Base-by-base conservation (phyloP, 2,329 filamentous ascomycete species). In the Cercospora sp. region DNA sequence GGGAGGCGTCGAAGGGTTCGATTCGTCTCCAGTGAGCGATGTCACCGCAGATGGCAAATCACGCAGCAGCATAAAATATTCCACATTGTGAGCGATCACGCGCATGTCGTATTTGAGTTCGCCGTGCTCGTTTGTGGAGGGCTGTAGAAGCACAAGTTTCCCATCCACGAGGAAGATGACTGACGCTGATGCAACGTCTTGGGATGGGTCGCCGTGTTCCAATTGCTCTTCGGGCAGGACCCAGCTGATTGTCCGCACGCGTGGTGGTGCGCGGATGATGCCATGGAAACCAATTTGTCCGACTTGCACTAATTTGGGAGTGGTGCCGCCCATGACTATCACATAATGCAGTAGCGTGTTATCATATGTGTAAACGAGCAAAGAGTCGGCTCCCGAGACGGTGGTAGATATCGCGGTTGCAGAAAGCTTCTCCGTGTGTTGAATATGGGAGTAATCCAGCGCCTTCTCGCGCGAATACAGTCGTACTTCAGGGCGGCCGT, bases 91-190 rank as follows among this genome's bases (percentile, higher is more conserved):
- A 12, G 94, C 93, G 76, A 99, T 91, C 67, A 98, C 91, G 9
- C 94, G 91, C 95, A 99, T 99, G 77, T 98, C 94, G 77, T 99
- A 99, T 81, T 97, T 98, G 62, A 97, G 85, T 73, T 93, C 91
- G 5, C 92, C 91, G 53, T 91, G 87, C 60, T 92, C 91, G 62
- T 91, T 94, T 5, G 92, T 84, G 0, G 93, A 94, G 1, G 95
- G 94, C 72, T 96, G 93, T 60, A 99, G 85, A 42, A 98, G 83
- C 10, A 98, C 95, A 20, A 99, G 87, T 78, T 99, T 99, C 31
- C 94, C 95, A 77, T 99, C 95, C 1, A 99, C 94, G n/a, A 99
- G 85, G 75, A 99, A 97, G 13, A 99, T 82, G 12, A 99, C 94
- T 0, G 93, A 96, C 7, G 95, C 95, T 64, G 94, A 91, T 12